Evolutionary conservation across 306 rosid species (phyloP), one percentile per base, ranked within the genome.

Genomic region (Oemleria cerasiformis): DNA sequence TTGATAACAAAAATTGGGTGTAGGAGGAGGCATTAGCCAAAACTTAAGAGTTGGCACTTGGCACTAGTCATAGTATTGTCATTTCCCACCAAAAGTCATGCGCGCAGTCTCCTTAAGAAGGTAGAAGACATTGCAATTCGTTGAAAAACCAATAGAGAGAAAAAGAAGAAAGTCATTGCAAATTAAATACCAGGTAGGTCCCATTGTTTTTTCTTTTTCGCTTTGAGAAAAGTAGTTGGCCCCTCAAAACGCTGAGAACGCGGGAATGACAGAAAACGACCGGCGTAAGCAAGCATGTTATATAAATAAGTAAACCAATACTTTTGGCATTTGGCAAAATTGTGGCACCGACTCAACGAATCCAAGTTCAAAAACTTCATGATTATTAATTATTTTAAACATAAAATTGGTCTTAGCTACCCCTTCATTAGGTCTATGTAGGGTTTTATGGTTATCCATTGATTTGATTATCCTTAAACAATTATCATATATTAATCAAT

Each of bases 241-340:
- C 44, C 79, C 48, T n/a, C 7, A 5, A 8, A 45, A 58, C 9
- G 53, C 14, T 12, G 59, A 15, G 11, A 19, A 62, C 83, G 75
- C 75, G 79, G 82, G 72, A 78, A 68, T 63, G 72, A 63, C 72
- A 54, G 79, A 79, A 36, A 21, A 10, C 15, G 56, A 66, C 48
- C 23, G 1, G 1, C 20, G 6, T 13, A 19, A 5, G 59, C 34
- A 25, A 25, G 30, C 30, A 25, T 25, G 30, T 25, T 25, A 25
- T 25, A 25, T 25, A 25, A 25, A 25, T 4, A 10, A 14, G 17
- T 10, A 19, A 3, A 57, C n/a, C n/a, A n/a, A n/a, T n/a, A n/a
- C n/a, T n/a, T 1, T 14, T 6, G 19, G 21, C 20, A 60, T 14
- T 60, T 7, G 44, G 2, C 7, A 21, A 21, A 0, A 9, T 10